Conservation (phyloP, 164 flowering plant genomes). For the Houttuynia cordata region DNA sequence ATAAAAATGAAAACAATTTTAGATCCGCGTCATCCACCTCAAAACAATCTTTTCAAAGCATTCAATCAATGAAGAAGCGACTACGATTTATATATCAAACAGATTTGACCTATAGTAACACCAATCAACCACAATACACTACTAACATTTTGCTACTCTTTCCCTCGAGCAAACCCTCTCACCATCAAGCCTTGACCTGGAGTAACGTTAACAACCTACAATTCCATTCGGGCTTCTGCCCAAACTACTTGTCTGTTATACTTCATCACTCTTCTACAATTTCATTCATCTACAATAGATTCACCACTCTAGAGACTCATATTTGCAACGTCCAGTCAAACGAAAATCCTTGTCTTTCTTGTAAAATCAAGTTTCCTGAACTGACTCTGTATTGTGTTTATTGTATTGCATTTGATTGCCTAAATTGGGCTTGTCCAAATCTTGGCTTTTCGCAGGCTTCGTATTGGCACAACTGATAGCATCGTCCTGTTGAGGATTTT, state of each 20-base stretch:
- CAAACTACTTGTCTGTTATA: not conserved
- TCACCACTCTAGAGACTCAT: not conserved
- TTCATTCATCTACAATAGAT: not conserved
- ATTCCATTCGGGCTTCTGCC: not conserved
- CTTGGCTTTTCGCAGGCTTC: slow-evolving; percentile 26
- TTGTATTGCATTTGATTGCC: not conserved
- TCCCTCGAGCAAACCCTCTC: too few species aligned
- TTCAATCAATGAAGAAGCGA: too few species aligned
- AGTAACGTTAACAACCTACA: not conserved
- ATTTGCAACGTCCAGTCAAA: not conserved
- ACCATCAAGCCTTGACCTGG: not conserved
- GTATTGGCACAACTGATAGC: slow-evolving; percentile 19
- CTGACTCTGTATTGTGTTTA: slow-evolving; percentile 15
- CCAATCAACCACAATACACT: too few species aligned
- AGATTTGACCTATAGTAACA: too few species aligned
- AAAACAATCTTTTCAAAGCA: too few species aligned
- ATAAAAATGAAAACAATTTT: too few species aligned
- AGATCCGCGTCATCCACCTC: too few species aligned
- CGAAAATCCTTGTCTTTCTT: not conserved
- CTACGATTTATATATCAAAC: too few species aligned
- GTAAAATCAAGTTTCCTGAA: slow-evolving; percentile 2
- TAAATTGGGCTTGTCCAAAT: slow-evolving; percentile 14
- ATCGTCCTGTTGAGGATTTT: slow-evolving; percentile 29
- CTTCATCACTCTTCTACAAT: not conserved
- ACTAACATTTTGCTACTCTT: not conserved